A percentile compares a stretch with the other conserved stretches of the same genome.
These are phyloP conservation scores for Aschersonia sp. DNA, from an alignment of 2,329 filamentous ascomycete genomes.

Conservation along the genomic window DNA sequence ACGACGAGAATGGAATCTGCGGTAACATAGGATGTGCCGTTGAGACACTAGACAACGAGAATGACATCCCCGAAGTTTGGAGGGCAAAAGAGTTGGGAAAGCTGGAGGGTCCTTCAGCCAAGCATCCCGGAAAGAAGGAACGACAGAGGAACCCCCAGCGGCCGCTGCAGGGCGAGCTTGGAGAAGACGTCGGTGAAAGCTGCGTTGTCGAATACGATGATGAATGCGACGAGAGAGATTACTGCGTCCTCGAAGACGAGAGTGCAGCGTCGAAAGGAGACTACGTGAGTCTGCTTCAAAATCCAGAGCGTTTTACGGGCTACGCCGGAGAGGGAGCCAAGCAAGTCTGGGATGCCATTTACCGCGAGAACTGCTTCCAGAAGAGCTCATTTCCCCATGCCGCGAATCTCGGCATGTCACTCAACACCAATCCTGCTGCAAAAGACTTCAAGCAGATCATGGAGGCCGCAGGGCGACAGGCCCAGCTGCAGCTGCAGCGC, in stretches of 20 bases:
- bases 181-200: slow-evolving; percentile 80
- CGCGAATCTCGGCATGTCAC: slow-evolving; percentile 35
- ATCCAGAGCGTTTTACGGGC: slow-evolving; percentile 91
- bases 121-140: slow-evolving; percentile 65
- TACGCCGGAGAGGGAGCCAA: slow-evolving; percentile 74
- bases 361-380: slow-evolving; percentile 92
- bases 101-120: slow-evolving; percentile 79
- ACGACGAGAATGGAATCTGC: slow-evolving; percentile 84
- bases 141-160: slow-evolving; percentile 56
- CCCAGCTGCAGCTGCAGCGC: slow-evolving; percentile 40
- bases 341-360: slow-evolving; percentile 94
- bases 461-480: slow-evolving; percentile 42
- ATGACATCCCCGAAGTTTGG: slow-evolving; percentile 87
- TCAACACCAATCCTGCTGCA: slow-evolving; percentile 36
- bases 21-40: slow-evolving; percentile 95
- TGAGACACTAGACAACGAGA: slow-evolving; percentile 86
- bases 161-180: slow-evolving; percentile 70
- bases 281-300: slow-evolving; percentile 87
- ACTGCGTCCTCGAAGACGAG: slow-evolving; percentile 93
- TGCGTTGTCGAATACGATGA: slow-evolving; percentile 97
- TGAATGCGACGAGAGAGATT: slow-evolving; percentile 92
- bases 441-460: slow-evolving; percentile 49
- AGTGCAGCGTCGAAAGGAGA: slow-evolving; percentile 76
- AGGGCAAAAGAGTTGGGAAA: slow-evolving; percentile 84
- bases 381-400: slow-evolving; percentile 48